Conservation (phyloP, 352 stramenopile species). For the Globisporangium rhizosaccharum region DNA sequence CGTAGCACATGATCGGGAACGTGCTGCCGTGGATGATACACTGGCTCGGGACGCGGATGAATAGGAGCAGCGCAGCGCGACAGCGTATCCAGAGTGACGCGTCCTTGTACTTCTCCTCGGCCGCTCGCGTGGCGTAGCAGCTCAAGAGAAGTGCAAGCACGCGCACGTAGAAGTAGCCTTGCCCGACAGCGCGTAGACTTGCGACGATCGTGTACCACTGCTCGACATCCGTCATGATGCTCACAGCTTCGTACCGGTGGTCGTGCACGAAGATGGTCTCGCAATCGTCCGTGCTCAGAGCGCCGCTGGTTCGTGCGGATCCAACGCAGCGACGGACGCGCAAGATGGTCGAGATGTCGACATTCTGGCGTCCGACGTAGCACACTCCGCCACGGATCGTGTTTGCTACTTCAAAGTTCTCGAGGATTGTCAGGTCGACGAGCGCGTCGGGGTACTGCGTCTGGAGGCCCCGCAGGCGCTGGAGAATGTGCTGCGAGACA, state of each 20-base stretch:
- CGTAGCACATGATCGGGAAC: slow-evolving; percentile 40
- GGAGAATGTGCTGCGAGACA: background rate
- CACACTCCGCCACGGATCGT: background rate
- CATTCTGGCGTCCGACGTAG: background rate
- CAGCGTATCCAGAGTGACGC: background rate
- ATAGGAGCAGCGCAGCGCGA: slow-evolving; percentile 15
- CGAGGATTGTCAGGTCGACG: slow-evolving; percentile 8
- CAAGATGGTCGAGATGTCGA: slow-evolving; percentile 8
- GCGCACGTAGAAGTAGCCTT: slow-evolving; percentile 11
- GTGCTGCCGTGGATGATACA: slow-evolving; percentile 42
- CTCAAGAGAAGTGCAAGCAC: slow-evolving; percentile 1
- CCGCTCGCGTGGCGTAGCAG: slow-evolving; percentile 12
- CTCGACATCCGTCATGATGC: slow-evolving; percentile 19
- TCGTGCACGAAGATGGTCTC: slow-evolving; percentile 36
- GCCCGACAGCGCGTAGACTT: slow-evolving; percentile 9
- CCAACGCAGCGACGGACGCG: slow-evolving; percentile 8
- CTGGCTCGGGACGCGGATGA: slow-evolving; percentile 40
- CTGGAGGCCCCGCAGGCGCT: background rate
- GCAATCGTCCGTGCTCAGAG: slow-evolving; percentile 13
- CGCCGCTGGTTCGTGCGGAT: background rate
- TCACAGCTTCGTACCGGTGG: slow-evolving; percentile 30
- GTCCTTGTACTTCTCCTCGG: slow-evolving; percentile 1
- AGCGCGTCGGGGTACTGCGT: background rate
- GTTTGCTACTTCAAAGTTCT: slow-evolving; percentile 3
- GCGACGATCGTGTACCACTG: slow-evolving; percentile 26